Conservation (phyloP, 2,329 filamentous ascomycete genomes). For the Cladorrhinum sp. region DNA sequence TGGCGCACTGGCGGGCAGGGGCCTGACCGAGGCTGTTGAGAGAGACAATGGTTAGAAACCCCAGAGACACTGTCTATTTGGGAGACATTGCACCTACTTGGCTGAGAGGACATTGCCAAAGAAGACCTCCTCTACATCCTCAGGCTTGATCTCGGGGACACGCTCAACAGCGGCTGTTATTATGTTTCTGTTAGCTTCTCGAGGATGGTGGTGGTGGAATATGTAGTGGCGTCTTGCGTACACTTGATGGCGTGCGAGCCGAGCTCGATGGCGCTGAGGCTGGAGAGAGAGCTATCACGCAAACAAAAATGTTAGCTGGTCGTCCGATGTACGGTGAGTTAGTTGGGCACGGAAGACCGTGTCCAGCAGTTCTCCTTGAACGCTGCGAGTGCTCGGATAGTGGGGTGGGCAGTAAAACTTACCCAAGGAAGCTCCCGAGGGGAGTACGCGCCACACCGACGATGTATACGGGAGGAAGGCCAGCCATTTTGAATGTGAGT, state of each 20-base stretch:
- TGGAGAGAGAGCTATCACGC: conserved; percentile 72
- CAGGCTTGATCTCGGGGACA: conserved; percentile 79
- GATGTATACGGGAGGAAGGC: conserved; percentile 88
- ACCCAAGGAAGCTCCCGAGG: conserved; percentile 93
- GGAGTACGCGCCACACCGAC: conserved; percentile 89
- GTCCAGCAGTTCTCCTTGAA: conserved; percentile 1
- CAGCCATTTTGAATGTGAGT: conserved; percentile 59
- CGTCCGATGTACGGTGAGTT: conserved; percentile 5
- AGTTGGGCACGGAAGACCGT: conserved; percentile 1
- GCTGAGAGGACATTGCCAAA: conserved; percentile 98
- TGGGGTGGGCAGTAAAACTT: conserved; percentile 32
- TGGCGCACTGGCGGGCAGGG: conserved; percentile 89
- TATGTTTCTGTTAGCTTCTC: conserved; percentile 15
- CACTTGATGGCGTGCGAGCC: conserved; percentile 91
- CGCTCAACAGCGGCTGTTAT: conserved; percentile 71
- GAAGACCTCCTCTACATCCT: conserved; percentile 93
- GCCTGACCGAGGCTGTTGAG: conserved; percentile 80
- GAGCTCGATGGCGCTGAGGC: conserved; percentile 79
- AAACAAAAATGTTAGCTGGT: conserved; percentile 19
- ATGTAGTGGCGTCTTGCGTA: conserved; percentile 38
- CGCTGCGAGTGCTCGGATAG: not conserved
- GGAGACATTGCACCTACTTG: conserved; percentile 58
- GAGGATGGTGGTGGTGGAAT: conserved; percentile 7
- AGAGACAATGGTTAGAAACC: conserved; percentile 16
- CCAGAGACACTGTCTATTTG: no score